Conservation (phyloP, 2,329 filamentous ascomycete genomes). For the Neonectria neomacrospora region DNA sequence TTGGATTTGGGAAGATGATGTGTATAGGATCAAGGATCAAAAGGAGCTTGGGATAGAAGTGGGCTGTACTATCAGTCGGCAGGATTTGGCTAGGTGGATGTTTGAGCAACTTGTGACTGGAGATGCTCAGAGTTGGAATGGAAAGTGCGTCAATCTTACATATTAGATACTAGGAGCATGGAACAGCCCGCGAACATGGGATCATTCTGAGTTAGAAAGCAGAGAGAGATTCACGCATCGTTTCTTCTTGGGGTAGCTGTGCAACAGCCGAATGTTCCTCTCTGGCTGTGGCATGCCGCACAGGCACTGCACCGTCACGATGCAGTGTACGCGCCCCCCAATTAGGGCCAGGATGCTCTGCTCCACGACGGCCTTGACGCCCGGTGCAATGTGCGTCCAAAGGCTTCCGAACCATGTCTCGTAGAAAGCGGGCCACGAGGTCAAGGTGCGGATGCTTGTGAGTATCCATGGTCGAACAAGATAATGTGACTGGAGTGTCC, state of each 20-base stretch:
- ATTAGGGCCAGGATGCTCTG: conserved; percentile 64
- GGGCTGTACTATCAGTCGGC: conserved; percentile 6
- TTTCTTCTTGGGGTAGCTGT: conserved; percentile 68
- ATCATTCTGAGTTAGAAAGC: too few relatives aligned
- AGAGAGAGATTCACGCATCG: too few relatives aligned
- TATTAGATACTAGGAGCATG: not conserved
- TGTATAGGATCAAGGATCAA: not conserved
- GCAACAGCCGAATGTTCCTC: conserved; percentile 65
- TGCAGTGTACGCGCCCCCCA: conserved; percentile 66
- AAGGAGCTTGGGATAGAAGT: conserved; percentile 7
- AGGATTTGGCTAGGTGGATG: conserved; percentile 10
- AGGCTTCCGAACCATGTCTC: conserved; percentile 70
- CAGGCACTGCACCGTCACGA: conserved; percentile 70
- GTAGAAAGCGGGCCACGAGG: conserved; percentile 55
- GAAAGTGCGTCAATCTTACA: conserved; percentile 9
- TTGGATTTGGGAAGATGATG: conserved; percentile 14
- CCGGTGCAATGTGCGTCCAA: conserved; percentile 66
- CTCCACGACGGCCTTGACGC: conserved; percentile 56
- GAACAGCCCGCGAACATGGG: too few relatives aligned
- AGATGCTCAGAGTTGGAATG: conserved; percentile 7
- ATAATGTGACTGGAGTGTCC: not conserved
- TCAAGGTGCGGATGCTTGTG: conserved; percentile 56
- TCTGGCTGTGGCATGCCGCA: conserved; percentile 72
- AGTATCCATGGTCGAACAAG: conserved; percentile 60
- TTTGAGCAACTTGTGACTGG: conserved; percentile 11